These are phyloP conservation scores for Gentiana macrophylla DNA, from an alignment of 257 asterid genomes.

Conservation along the genomic window DNA sequence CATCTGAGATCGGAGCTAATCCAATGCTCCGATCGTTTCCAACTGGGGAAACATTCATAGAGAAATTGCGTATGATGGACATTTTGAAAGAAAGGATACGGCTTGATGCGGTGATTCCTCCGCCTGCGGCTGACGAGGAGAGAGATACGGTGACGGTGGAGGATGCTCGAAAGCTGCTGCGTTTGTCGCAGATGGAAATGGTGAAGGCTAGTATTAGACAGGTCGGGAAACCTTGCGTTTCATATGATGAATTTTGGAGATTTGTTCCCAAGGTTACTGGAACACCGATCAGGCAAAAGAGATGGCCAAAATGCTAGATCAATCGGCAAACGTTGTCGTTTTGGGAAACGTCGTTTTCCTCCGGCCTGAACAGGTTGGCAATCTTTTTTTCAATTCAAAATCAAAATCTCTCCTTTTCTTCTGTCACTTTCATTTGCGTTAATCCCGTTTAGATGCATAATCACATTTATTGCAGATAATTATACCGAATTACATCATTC, in stretches of 20 bases:
- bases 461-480: too few species aligned
- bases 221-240: constrained; percentile 30
- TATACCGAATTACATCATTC: too few species aligned
- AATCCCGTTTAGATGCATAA: neutral
- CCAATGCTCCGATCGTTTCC: constrained; percentile 32
- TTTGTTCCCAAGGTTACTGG: constrained; percentile 41
- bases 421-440: neutral
- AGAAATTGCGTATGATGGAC: constrained; percentile 65
- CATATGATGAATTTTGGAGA: constrained; percentile 40
- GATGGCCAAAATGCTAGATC: constrained; percentile 59
- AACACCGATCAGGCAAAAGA: constrained; percentile 36
- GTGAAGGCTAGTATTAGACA: constrained; percentile 48
- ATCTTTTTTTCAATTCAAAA: neutral
- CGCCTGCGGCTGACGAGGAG: constrained; percentile 10
- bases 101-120: constrained; percentile 50
- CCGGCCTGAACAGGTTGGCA: constrained; percentile 69
- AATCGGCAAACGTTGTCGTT: constrained; percentile 66
- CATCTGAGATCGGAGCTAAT: constrained; percentile 11
- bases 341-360: constrained; percentile 65
- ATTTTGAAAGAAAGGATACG: constrained; percentile 42
- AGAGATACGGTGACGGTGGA: constrained; percentile 32
- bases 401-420: neutral
- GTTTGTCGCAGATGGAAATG: constrained; percentile 52
- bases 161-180: constrained; percentile 60
- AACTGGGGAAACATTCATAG: constrained; percentile 43